Percentiles rank a stretch among this genome's conserved stretches.
Evolutionary conservation across 2,329 filamentous ascomycete species (phyloP).

Genomic region (Pyrenophora graminea): DNA sequence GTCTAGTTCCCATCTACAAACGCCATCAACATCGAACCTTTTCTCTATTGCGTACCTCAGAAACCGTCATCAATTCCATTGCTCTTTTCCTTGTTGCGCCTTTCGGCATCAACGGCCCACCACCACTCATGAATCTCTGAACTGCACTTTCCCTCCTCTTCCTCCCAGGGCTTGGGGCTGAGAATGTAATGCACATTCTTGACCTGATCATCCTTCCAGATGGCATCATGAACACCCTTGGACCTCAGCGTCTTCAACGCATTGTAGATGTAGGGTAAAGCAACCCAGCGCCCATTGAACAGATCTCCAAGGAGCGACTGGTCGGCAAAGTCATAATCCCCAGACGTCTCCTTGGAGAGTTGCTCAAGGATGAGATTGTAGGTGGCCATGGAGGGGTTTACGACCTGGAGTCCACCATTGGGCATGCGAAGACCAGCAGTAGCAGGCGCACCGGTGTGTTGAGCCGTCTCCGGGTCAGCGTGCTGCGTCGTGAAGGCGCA

Average conservation of each 20-base stretch:
- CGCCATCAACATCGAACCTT: background rate
- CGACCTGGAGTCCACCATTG: constrained; percentile 65
- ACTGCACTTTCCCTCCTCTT: constrained; percentile 50
- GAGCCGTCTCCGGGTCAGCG: constrained; percentile 54
- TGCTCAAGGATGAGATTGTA: constrained; percentile 58
- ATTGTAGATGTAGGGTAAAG: constrained; percentile 65
- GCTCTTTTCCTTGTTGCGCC: constrained; percentile 54
- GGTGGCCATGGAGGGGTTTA: constrained; percentile 59
- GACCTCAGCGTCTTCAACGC: constrained; percentile 63
- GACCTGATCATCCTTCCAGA: constrained; percentile 64
- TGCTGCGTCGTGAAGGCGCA: constrained; percentile 67
- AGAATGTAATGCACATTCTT: constrained; percentile 68
- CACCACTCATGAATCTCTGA: constrained; percentile 63
- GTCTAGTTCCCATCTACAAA: background rate
- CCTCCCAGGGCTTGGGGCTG: constrained; percentile 67
- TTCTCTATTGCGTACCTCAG: constrained; percentile 25
- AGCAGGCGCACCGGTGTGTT: constrained; percentile 55
- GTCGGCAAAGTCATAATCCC: constrained; percentile 63
- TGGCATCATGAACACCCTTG: constrained; percentile 60
- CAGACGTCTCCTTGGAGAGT: constrained; percentile 52
- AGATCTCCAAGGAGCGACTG: constrained; percentile 63
- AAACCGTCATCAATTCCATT: constrained; percentile 58
- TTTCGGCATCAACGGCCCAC: constrained; percentile 58
- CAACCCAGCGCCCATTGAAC: constrained; percentile 62
- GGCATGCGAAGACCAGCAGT: constrained; percentile 60